Evolutionary conservation across 148 eudicot genomes (phyloP), one percentile per base, ranked within the genome.

Genomic region (Amaranthus hypochondriacus): DNA sequence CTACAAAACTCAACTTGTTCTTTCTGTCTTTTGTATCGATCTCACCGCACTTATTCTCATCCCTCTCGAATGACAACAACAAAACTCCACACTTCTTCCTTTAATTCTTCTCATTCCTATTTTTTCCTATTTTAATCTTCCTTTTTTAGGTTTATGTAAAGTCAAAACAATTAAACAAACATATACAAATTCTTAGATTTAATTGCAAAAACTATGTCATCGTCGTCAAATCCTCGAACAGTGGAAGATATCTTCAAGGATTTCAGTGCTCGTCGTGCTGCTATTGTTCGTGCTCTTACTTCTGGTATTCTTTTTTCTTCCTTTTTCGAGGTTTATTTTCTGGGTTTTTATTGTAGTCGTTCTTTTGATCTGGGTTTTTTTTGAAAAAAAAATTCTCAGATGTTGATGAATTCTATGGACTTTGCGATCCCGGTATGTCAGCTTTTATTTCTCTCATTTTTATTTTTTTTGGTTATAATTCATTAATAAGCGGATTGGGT

Each of bases 181-280:
- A 18, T 18, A 28, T 28, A 28, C 39, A 28, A 28, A 0, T 28
- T 28, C 39, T 28, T 28, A 28, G 39, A 28, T 28, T 66, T 13
- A 21, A 51, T 12, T 13, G 43, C 46, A 60, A 11, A 51, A 55
- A 75, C 81, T 82, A 94, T 91, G 97, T 89, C 96, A 57, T 82
- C 93, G 44, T 88, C 96, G 44, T 88, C 96, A 57, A 86, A 87
- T 69, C 96, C 92, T 18, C 87, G 97, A 73, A 86, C 87, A 48
- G 98, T 95, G 5, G 98, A 95, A 81, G 98, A 95, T 81, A 92
- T 95, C 96, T 95, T 86, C 88, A 92, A 87, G 77, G 98, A 95
- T 85, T 95, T 84, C 82, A 83, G 87, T 78, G 84, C 79, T 77
- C 96, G 97, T 60, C 86, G 96, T 43, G 64, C 90, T 62, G 93